These are phyloP conservation scores for Dioszegia aurantiaca DNA, from an alignment of 768 basidiomycete species.

Conservation along the genomic window DNA sequence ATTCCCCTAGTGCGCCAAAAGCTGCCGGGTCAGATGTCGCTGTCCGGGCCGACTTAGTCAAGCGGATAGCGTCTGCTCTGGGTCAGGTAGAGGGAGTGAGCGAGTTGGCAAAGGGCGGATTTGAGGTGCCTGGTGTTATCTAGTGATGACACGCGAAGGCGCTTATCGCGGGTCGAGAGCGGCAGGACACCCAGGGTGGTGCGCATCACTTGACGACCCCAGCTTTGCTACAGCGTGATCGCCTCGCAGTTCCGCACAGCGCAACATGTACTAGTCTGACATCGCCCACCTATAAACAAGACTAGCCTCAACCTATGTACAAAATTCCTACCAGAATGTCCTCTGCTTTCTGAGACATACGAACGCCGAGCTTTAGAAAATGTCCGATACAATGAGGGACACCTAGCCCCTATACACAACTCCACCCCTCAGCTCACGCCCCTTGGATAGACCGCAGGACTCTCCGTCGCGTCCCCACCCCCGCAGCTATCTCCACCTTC, in stretches of 20 bases:
- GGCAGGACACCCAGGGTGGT: no score
- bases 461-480: background rate
- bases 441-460: background rate
- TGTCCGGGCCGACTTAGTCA: slow-evolving; percentile 17
- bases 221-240: no score
- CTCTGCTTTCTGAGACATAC: no score
- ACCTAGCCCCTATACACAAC: background rate
- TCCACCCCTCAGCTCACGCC: background rate
- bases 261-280: background rate
- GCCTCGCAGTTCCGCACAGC: no score
- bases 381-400: background rate
- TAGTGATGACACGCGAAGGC: background rate
- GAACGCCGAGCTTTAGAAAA: no score
- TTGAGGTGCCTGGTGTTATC: slow-evolving; percentile 40
- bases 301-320: background rate
- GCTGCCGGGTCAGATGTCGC: slow-evolving; percentile 11
- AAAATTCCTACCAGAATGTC: no score
- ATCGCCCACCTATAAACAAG: background rate
- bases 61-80: slow-evolving; percentile 26
- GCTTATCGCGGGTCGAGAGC: no score
- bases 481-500: background rate
- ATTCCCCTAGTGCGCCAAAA: slow-evolving; percentile 5
- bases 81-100: slow-evolving; percentile 19
- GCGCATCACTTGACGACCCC: no score
- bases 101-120: slow-evolving; percentile 37